Percentiles rank a stretch among this genome's conserved stretches.
Conservation (phyloP, 768 basidiomycete genomes). For the Gloeostereum incarnatum region DNA sequence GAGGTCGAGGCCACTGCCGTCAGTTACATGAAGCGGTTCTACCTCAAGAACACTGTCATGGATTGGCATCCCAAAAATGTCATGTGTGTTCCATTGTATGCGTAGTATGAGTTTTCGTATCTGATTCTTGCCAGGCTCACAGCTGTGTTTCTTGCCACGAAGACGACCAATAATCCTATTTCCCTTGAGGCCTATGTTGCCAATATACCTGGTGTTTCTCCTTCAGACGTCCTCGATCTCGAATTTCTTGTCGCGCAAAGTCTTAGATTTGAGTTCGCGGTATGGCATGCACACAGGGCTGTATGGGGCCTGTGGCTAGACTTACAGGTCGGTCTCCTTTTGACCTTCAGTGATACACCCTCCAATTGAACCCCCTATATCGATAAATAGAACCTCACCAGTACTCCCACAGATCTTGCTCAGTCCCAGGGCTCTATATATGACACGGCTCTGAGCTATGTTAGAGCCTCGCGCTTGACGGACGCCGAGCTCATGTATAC, state of each 20-base stretch:
- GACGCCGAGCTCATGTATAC: constrained; percentile 88
- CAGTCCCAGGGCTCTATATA: constrained; percentile 34
- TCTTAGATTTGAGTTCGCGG: constrained; percentile 87
- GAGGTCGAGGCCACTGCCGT: constrained; percentile 91
- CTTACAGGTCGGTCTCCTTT: constrained; percentile 50
- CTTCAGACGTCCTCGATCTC: constrained; percentile 83
- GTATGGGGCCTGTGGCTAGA: constrained; percentile 87
- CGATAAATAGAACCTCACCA: constrained; percentile 47
- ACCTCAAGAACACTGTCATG: constrained; percentile 97
- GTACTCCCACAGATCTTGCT: constrained; percentile 36
- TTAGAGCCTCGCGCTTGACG: constrained; percentile 78
- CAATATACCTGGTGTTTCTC: constrained; percentile 72
- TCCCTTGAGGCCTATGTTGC: constrained; percentile 78
- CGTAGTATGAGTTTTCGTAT: constrained; percentile 1
- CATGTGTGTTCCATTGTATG: constrained; percentile 51
- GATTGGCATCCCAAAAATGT: constrained; percentile 99
- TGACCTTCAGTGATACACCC: background rate
- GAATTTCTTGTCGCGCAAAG: constrained; percentile 97
- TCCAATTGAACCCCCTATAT: background rate
- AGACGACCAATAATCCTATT: constrained; percentile 94
- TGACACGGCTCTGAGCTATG: constrained; percentile 53
- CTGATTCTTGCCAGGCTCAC: constrained; percentile 61
- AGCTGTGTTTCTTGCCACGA: constrained; percentile 88
- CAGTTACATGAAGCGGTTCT: constrained; percentile 92
- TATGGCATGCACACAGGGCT: constrained; percentile 86